Conservation (phyloP, 805 yeast genomes). For the Brettanomyces custersianus region DNA sequence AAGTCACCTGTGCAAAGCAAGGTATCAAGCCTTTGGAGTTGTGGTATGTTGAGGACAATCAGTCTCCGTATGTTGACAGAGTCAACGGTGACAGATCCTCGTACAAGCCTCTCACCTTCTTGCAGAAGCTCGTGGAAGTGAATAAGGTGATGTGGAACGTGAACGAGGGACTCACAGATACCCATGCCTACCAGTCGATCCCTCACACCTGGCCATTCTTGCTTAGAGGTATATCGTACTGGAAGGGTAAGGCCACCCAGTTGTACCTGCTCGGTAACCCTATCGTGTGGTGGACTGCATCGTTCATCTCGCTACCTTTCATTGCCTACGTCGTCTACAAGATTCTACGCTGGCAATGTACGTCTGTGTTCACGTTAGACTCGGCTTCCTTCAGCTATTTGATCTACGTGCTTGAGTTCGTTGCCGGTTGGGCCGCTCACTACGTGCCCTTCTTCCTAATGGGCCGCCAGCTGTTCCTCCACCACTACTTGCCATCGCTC, state of each 20-base stretch:
- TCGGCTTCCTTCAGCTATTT: slow-evolving; percentile 57
- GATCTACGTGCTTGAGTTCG: slow-evolving; percentile 49
- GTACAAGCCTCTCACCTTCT: slow-evolving; percentile 46
- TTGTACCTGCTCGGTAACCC: slow-evolving; percentile 73
- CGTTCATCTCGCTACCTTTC: slow-evolving; percentile 45
- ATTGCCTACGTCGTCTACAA: slow-evolving; percentile 38
- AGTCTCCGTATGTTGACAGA: slow-evolving; percentile 34
- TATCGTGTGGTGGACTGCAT: slow-evolving; percentile 67
- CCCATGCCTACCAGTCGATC: slow-evolving; percentile 63
- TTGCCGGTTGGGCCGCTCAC: slow-evolving; percentile 66
- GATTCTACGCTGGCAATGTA: slow-evolving; percentile 56
- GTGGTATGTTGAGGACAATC: slow-evolving; percentile 72
- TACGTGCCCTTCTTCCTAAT: slow-evolving; percentile 71
- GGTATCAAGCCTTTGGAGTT: slow-evolving; percentile 51
- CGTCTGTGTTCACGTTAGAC: slow-evolving; percentile 33
- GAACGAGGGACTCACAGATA: slow-evolving; percentile 58
- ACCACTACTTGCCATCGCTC: slow-evolving; percentile 87
- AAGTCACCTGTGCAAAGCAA: slow-evolving; percentile 70
- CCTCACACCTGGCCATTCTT: slow-evolving; percentile 73
- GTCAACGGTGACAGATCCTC: slow-evolving; percentile 39
- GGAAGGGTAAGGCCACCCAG: slow-evolving; percentile 48
- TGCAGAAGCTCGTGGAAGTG: slow-evolving; percentile 53
- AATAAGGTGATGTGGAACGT: slow-evolving; percentile 73
- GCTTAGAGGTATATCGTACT: slow-evolving; percentile 72
- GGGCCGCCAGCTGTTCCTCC: slow-evolving; percentile 90